Evolutionary conservation across 2,329 filamentous ascomycete species (phyloP), one percentile per base, ranked within the genome.

Genomic region (Aspergillus pseudotamarii): DNA sequence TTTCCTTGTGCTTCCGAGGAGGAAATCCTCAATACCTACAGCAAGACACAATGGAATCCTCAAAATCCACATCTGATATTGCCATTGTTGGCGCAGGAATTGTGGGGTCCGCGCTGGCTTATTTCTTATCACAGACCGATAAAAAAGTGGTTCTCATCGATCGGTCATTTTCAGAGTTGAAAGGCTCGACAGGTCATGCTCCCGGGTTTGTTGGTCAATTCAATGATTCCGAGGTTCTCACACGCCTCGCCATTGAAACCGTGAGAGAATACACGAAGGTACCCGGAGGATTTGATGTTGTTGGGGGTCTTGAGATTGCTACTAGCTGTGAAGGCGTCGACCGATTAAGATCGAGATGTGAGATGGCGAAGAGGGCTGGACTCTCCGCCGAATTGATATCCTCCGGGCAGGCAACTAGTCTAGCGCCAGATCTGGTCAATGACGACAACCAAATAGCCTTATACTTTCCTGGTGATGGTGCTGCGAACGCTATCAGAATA

Each of bases 141-240:
- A 64, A 71, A 26, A 67, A 61, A 45, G 61, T 76, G 2, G 51
- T 71, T 11, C 58, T 74, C 36, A 62, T 75, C 41, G 74, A 76
- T 34, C 71, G 72, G 61, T 73, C 71, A 10, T 63, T 75, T 9
- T 63, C 65, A 6, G 51, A 64, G 0, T 58, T 72, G 6, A 61
- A 68, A 16, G 75, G 75, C 8, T 78, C 76, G 10, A 78, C 75
- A 0, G 72, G 72, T 19, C 66, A 73, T 59, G 75, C 76, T 4
- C 76, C 76, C 6, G 75, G 75, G 1, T 76, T 77, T 30, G 68
- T 78, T 6, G 76, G 75, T 26, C 74, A 78, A 60, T 74, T 72
- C 59, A 78, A 78, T 46, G 73, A 76, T 50, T 74, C 71, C 9
- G 43, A 69, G 1, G 66, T 72, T 2, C 63, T 77, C 14, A 78